Evolutionary conservation across 176 grass and related monocot species (phyloP).

Genomic region (Rhynchospora tenuis): DNA sequence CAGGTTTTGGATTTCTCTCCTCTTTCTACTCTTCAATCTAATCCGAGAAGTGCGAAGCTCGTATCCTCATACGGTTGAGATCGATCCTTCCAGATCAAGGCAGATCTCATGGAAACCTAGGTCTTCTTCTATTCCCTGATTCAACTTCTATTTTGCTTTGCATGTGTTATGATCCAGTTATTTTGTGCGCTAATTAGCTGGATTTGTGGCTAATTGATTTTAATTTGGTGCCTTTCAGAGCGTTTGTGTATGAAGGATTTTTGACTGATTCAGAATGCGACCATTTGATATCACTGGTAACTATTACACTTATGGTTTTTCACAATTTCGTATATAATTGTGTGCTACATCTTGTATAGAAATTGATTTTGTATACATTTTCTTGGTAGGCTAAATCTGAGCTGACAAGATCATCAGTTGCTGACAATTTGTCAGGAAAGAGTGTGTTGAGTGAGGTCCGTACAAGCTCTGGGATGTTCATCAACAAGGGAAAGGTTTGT

Average conservation of each 20-base stretch:
- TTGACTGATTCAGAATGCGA: constrained; percentile 81
- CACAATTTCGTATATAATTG: neutral
- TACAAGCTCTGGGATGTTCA: constrained; percentile 77
- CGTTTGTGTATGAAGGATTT: constrained; percentile 73
- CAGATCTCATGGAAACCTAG: constrained; percentile 88
- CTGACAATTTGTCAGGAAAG: constrained; percentile 72
- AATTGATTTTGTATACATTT: neutral
- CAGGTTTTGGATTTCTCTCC: constrained; percentile 18
- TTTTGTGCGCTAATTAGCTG: constrained; percentile 4
- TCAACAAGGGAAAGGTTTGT: constrained; percentile 66
- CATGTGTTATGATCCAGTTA: constrained; percentile 5
- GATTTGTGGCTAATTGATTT: neutral
- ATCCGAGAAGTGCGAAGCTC: neutral
- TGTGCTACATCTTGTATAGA: neutral
- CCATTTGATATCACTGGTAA: constrained; percentile 78
- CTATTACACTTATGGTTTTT: constrained; percentile 12
- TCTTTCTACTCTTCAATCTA: constrained; percentile 11
- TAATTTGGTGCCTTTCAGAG: constrained; percentile 33
- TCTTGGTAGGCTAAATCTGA: constrained; percentile 65
- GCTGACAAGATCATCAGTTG: constrained; percentile 75
- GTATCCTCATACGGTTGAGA: constrained; percentile 14
- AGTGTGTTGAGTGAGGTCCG: constrained; percentile 65
- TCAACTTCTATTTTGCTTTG: neutral
- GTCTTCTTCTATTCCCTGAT: constrained; percentile 10
- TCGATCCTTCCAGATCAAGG: constrained; percentile 57